Evolutionary conservation across 2,329 filamentous ascomycete genomes (phyloP), one percentile per base, ranked within the genome.

Genomic region (Lachnellula subtilissima): DNA sequence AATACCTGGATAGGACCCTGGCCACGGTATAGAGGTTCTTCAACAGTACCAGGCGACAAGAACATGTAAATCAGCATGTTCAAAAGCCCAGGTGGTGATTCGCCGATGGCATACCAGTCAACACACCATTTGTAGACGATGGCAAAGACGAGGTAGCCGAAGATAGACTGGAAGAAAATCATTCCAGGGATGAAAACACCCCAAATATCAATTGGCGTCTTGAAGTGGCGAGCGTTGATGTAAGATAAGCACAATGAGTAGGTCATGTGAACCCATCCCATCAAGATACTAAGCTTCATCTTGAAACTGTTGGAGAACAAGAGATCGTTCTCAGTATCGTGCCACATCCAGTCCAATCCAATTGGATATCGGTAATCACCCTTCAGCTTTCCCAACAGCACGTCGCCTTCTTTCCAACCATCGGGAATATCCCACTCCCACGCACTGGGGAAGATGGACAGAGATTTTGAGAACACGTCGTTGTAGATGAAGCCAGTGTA

Each of bases 1-100:
- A 89, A 71, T 12, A 90, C 76, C 73, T 99, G 94, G 0, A 99
- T 81, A 2, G 71, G 71, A 14, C 78, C 82, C 72, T 99, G 94
- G 43, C 89, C 89, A 22, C 77, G 19, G 71, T 96, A 99, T 5
- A 99, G 79, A 50, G 80, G 80, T 59, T 90, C 83, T 49, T 89
- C 86, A 15, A 86, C 70, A 0, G 74, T 88, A 51, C 91, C 91
- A 3, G 94, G 94, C 61, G 87, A 85, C 64, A 99, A 76, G 78
- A 99, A 99, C 95, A 99, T 99, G 82, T 97, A 97, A 69, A 99
- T 99, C 69, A 99, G 80, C 93, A 97, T 97, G 81, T 99, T 99
- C 60, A 99, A 77, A 58, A 99, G 79, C 67, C 91, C 91, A 2
- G 95, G 94, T 1, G 95, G 90, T 60, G 83, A 80, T 64, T 80